Evolutionary conservation across 139 green algal genomes (phyloP), one percentile per base, ranked within the genome.

Genomic region (Chlamydomonas eustigma): DNA sequence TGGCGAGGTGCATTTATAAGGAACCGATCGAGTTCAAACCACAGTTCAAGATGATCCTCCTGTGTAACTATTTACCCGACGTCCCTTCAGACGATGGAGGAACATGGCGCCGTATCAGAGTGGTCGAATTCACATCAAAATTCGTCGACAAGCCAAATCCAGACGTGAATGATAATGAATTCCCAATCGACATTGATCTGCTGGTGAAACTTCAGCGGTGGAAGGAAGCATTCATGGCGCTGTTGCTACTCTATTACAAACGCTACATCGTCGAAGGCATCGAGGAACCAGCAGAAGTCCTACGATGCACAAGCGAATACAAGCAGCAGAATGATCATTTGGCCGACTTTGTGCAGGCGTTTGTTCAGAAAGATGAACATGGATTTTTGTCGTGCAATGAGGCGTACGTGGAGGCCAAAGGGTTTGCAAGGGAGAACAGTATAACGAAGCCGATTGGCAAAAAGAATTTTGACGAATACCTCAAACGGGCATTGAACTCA

Each of bases 1-100:
- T 58, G 39, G 39, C 44, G 6, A 32, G 77, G 33, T 25, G 30
- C 37, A n/a, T 71, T 1, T 73, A 73, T 39, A 71, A 75, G 39
- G 39, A 72, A 18, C 69, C 70, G 24, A 58, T 78, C 30, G 69
- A 81, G 67, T 81, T 68, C 38, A 74, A 78, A 33, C 71, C 77
- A 3, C 31, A 73, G 33, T 78, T 50, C 3, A 36, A 63, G 12
- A 63, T 82, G 22, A 34, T 65, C 24, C 38, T 82, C 24, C 3
- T 51, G 4, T 78, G 71, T 64, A 82, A 82, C 70, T 32, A 70
- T 34, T 39, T 82, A 39, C 77, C 77, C 0, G 30, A 75, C 4
- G 58, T 82, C 33, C 52, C 37, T 1, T 33, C 2, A 0, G 38
- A 74, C 52, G 77, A 82, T 28, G 71, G 38, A 33, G 77, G 70